Conservation (phyloP, 805 yeast genomes). For the Candida oleophila region DNA sequence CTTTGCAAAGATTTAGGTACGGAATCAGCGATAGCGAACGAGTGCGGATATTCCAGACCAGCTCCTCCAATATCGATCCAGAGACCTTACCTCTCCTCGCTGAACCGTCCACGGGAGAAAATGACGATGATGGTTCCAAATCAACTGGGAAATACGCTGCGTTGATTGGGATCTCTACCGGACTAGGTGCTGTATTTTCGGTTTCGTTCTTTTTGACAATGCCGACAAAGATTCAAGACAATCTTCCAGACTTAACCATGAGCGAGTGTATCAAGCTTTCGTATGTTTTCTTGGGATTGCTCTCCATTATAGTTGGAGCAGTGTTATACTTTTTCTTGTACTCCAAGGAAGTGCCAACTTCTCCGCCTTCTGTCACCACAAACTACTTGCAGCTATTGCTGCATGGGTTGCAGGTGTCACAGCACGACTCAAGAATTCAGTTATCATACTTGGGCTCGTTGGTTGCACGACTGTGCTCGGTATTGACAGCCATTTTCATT, state of each 20-base stretch:
- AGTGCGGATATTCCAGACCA: background rate
- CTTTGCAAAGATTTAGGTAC: conserved; percentile 22
- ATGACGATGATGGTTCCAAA: conserved; percentile 2
- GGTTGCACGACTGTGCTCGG: conserved; percentile 63
- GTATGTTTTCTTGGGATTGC: conserved; percentile 47
- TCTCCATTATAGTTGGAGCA: conserved; percentile 38
- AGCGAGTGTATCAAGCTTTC: conserved; percentile 45
- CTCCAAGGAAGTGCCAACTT: conserved; percentile 14
- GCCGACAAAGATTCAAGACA: conserved; percentile 48
- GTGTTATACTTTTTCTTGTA: conserved; percentile 45
- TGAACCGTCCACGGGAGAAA: background rate
- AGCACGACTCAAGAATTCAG: conserved; percentile 44
- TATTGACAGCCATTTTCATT: conserved; percentile 56
- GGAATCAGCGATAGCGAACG: conserved; percentile 11
- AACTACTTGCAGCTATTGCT: conserved; percentile 42
- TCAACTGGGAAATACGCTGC: conserved; percentile 55
- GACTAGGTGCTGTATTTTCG: conserved; percentile 66
- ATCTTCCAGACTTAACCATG: conserved; percentile 35
- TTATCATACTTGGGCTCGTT: conserved; percentile 62
- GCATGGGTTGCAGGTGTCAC: conserved; percentile 49
- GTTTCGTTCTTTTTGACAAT: conserved; percentile 55
- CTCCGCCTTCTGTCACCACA: conserved; percentile 8
- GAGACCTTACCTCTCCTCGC: background rate
- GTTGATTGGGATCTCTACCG: conserved; percentile 59
- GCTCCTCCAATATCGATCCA: conserved; percentile 3